Base-by-base conservation (phyloP, 2,329 filamentous ascomycete species). In the Plenodomus biglobosus region DNA sequence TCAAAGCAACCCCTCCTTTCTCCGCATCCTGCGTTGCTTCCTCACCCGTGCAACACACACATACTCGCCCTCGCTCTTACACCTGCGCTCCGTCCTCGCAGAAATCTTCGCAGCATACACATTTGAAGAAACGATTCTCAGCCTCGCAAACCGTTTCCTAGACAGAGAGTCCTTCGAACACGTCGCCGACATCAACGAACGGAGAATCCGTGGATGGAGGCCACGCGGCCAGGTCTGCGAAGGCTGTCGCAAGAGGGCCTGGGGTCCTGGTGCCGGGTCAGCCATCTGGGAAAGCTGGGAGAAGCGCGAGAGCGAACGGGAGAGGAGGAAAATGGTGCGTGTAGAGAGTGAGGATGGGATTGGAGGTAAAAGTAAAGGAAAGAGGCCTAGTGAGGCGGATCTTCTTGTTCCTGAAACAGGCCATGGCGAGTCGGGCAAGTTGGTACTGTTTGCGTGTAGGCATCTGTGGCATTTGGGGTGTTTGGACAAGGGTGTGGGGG, bases 41-140 rank as follows among this genome's bases (percentile, higher is more conserved):
- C 83, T 99, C 22, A 85, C 87, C 0, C 85, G 90, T 38, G 92
- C 92, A 0, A 87, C 90, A 0, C 81, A 83, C 19, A 85, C 86
- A 16, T 62, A 62, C 20, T 95, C 91, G 0, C 92, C 94, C 0
- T 95, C 88, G 11, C 78, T 99, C 1, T 86, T 90, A 1, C 91
- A 97, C 66, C 80, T 99, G 2, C 87, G 94, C 38, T 83, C 83
- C 6, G 92, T 97, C 0, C 81, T 99, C 1, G 79, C 84, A 1
- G 94, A 92, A 11, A 92, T 99, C 46, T 97, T 99, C 73, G 85
- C 92, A 0, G 92, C 94, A 0, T 99, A 99, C 68, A 87, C 91
- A 0, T 96, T 97, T 68, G 94, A 99, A 71, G 89, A 92, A 69
- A 92, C 88, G 0, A 88, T 99, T 15, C 80, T 99, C 17, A 80